Percentiles rank a stretch among this genome's conserved stretches.
Conservation (phyloP, 768 basidiomycete species). For the Phylloporus arenicola region DNA sequence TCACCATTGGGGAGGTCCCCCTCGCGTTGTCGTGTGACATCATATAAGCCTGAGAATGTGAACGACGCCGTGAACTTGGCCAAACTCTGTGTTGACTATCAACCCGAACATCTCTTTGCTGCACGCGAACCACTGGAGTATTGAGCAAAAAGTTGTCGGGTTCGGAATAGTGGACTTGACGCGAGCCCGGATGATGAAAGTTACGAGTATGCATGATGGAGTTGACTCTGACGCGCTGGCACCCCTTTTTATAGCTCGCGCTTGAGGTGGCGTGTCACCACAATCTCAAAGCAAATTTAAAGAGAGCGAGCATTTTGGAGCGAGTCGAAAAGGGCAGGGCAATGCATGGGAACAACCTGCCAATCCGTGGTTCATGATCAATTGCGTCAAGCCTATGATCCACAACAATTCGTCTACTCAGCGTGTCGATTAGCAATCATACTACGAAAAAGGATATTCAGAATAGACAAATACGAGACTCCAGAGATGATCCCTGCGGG, state of each 20-base stretch:
- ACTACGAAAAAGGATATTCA: not conserved
- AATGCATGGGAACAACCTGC: slow-evolving; percentile 5
- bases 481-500: not conserved
- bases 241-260: slow-evolving; percentile 5
- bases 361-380: not conserved
- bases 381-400: not conserved
- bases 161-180: slow-evolving; percentile 3
- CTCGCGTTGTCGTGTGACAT: not conserved
- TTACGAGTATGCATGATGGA: slow-evolving; percentile 8
- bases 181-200: not conserved
- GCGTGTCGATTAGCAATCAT: not conserved
- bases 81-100: not conserved
- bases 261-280: slow-evolving; percentile 7
- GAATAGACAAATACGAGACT: slow-evolving; percentile 3
- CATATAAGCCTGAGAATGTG: not conserved
- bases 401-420: not conserved
- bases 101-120: not conserved
- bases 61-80: not conserved
- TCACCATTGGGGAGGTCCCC: not conserved
- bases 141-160: not conserved
- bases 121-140: not conserved
- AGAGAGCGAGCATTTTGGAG: slow-evolving; percentile 6
- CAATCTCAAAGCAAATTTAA: slow-evolving; percentile 4
- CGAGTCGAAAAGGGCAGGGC: slow-evolving; percentile 5
- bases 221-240: not conserved